Percentiles rank a stretch among this genome's conserved stretches.
phyloP scores from a whole-genome alignment of 2,329 filamentous ascomycete species.

The Talaromyces sp. region DNA sequence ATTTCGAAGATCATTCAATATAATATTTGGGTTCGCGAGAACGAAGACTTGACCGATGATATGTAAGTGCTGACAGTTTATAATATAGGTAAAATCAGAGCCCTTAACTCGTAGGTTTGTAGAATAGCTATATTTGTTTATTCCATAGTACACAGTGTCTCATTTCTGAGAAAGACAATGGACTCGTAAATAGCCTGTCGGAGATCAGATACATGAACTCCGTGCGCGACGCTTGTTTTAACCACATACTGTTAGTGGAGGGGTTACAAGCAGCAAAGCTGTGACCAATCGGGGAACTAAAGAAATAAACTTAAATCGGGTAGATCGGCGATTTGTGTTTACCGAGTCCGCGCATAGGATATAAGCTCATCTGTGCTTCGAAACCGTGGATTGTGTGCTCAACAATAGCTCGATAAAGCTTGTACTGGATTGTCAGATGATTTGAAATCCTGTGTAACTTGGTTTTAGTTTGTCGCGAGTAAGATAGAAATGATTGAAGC shows the following conservation, averaged over 20 bases:
- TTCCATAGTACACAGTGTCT: neutral
- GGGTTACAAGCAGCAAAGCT: neutral
- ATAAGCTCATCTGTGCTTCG: neutral
- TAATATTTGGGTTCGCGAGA: no score
- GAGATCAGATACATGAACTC: neutral
- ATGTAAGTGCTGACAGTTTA: neutral
- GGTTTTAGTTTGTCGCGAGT: neutral
- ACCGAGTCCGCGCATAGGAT: neutral
- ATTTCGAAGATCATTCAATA: no score
- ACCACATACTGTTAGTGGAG: neutral
- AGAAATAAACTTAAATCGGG: neutral
- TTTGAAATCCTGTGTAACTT: neutral
- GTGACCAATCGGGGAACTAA: neutral
- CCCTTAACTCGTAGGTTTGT: no score
- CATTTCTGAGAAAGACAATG: neutral
- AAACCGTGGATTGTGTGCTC: neutral
- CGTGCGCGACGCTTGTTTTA: neutral
- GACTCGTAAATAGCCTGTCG: neutral
- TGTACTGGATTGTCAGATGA: neutral
- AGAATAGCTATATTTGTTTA: no score
- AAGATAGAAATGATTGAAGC: neutral
- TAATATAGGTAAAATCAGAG: neutral
- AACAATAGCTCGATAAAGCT: neutral
- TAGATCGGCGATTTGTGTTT: neutral
- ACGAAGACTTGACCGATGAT: neutral